Percentiles rank a stretch among this genome's conserved stretches.
phyloP scores from a whole-genome alignment of 495 filamentous ascomycete genomes.

The Apodospora peruviana region DNA sequence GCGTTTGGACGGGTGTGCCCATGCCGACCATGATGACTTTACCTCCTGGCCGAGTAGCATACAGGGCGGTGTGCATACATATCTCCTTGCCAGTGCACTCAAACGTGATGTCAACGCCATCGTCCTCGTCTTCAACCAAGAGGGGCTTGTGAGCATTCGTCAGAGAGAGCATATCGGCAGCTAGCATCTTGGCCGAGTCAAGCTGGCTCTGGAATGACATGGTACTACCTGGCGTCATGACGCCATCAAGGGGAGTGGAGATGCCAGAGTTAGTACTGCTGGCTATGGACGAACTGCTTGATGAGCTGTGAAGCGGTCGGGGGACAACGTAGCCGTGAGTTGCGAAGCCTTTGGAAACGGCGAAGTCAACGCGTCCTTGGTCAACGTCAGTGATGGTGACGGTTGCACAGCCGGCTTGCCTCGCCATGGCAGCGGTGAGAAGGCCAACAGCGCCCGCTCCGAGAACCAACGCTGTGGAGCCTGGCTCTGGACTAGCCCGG shows the following conservation, averaged over 20 bases:
- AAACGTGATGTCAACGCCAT: slow-evolving; percentile 73
- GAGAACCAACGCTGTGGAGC: slow-evolving; percentile 67
- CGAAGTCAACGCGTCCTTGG: slow-evolving; percentile 66
- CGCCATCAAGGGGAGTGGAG: slow-evolving; percentile 34
- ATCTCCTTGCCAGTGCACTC: slow-evolving; percentile 89
- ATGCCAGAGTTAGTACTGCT: slow-evolving; percentile 32
- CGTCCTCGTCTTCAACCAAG: slow-evolving; percentile 41
- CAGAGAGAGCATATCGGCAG: slow-evolving; percentile 47
- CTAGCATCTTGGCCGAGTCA: slow-evolving; percentile 53
- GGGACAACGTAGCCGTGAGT: slow-evolving; percentile 63
- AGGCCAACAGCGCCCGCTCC: slow-evolving; percentile 85
- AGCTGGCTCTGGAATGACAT: slow-evolving; percentile 39
- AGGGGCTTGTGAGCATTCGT: slow-evolving; percentile 21
- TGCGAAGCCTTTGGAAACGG: slow-evolving; percentile 63
- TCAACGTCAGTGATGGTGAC: slow-evolving; percentile 85
- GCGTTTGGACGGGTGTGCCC: slow-evolving; percentile 84
- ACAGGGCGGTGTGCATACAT: slow-evolving; percentile 82
- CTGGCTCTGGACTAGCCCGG: slow-evolving; percentile 45
- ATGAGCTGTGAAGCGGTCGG: slow-evolving; percentile 30
- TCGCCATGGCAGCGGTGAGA: slow-evolving; percentile 65
- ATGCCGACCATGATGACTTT: slow-evolving; percentile 86
- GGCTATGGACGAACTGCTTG: slow-evolving; percentile 36
- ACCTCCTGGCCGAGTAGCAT: slow-evolving; percentile 72
- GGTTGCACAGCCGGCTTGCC: slow-evolving; percentile 58
- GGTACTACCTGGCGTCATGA: slow-evolving; percentile 40